Evolutionary conservation across 176 grass and related monocot genomes (phyloP), one percentile per base, ranked within the genome.

Genomic region (Carex myosuroides): DNA sequence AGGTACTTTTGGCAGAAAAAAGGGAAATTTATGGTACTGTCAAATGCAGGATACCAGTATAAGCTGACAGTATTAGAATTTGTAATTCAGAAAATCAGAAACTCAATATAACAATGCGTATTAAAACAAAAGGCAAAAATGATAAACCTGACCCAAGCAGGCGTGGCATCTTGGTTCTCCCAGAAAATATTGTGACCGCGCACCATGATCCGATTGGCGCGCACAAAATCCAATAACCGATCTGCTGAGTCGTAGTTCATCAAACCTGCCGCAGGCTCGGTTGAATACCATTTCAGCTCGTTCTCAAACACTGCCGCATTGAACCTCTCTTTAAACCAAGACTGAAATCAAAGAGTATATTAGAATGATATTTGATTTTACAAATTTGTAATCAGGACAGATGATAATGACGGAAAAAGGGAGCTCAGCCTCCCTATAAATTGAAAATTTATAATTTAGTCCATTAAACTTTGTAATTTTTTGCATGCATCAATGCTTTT

Each of bases 101-200:
- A 69, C 33, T 69, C 32, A 41, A 53, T 29, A 82, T 30, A 64
- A 60, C 78, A 21, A 60, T 50, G 5, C 21, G 7, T 22, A 42
- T 32, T 64, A 46, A 71, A 63, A 64, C n/a, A 14, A 82, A 24
- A 14, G 0, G 12, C n/a, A 42, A 62, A 64, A 48, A 16, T 53
- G 4, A 17, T 13, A 14, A 16, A 82, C 80, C 89, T 94, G 13
- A 95, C 91, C 96, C 96, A 99, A 44, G 70, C 39, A 1, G 96
- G 96, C 13, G 96, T 95, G 52, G 88, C 88, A 32, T 88, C 93
- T 78, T 94, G 93, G 91, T 99, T 93, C 87, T 95, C 96, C 96
- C 93, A 99, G 87, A 99, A 99, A 83, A 99, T 99, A 91, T 99
- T 95, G 86, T 99, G 96, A 1, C 96, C 96, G 9, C 96, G 91